These are phyloP conservation scores for Eustoma russellianum DNA, from an alignment of 257 asterid genomes.

Conservation along the genomic window DNA sequence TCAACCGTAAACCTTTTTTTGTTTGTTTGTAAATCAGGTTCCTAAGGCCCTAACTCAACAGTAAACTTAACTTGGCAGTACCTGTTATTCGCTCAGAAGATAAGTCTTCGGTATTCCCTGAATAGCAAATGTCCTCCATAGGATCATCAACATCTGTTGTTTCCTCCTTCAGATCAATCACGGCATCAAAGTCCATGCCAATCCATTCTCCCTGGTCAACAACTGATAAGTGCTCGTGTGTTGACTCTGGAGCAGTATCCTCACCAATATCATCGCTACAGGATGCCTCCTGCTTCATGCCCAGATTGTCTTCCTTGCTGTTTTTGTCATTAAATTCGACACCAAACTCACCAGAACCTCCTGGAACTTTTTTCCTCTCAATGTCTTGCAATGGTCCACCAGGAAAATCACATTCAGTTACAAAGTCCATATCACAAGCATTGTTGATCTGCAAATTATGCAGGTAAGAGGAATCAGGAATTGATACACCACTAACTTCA, in stretches of 20 bases:
- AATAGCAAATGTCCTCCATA: slow-evolving; percentile 12
- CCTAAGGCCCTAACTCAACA: slow-evolving; percentile 11
- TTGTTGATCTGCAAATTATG: not conserved
- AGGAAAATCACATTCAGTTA: slow-evolving; percentile 3
- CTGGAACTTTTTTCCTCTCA: slow-evolving; percentile 16
- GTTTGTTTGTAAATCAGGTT: too few species aligned
- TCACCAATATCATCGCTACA: slow-evolving; percentile 10
- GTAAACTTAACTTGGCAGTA: slow-evolving; percentile 17
- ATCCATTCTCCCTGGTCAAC: slow-evolving; percentile 28
- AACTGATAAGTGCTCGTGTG: slow-evolving; percentile 19
- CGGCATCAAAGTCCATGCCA: slow-evolving; percentile 34
- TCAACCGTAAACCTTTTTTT: too few species aligned
- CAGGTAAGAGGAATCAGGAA: slow-evolving; percentile 3
- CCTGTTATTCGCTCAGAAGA: slow-evolving; percentile 13
- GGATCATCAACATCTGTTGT: slow-evolving; percentile 15
- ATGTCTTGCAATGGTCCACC: slow-evolving; percentile 10
- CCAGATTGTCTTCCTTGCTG: slow-evolving; percentile 19
- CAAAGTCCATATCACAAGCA: slow-evolving; percentile 4
- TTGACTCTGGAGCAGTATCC: slow-evolving; percentile 19
- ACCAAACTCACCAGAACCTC: slow-evolving; percentile 21
- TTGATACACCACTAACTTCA: slow-evolving; percentile 16
- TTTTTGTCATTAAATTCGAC: slow-evolving; percentile 15
- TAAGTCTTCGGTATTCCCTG: slow-evolving; percentile 17
- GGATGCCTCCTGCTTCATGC: slow-evolving; percentile 12
- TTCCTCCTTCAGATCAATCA: slow-evolving; percentile 27